A percentile compares a stretch with the other conserved stretches of the same genome.
phyloP scores from a whole-genome alignment of 768 basidiomycete species.

The Russula lepida region DNA sequence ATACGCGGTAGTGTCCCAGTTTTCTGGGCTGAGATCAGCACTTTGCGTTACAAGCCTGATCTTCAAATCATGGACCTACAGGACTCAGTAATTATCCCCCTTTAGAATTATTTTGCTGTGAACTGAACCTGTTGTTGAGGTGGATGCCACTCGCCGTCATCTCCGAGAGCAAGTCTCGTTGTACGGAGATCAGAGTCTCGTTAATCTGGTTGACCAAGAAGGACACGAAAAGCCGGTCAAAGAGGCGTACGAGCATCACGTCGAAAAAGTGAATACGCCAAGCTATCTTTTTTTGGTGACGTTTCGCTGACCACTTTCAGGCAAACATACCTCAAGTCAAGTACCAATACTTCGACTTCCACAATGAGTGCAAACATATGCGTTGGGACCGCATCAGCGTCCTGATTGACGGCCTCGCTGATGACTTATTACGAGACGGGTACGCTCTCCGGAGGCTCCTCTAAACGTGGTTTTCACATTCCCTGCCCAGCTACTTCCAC shows the following conservation, averaged over 20 bases:
- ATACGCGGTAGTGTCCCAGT: constrained; percentile 89
- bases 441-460: constrained; percentile 27
- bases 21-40: constrained; percentile 97
- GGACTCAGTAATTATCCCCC: constrained; percentile 55
- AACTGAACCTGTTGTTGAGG: constrained; percentile 35
- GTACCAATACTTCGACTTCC: constrained; percentile 97
- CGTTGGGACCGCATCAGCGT: constrained; percentile 88
- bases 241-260: constrained; percentile 81
- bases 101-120: not conserved
- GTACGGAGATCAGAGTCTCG: constrained; percentile 73
- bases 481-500: constrained; percentile 61
- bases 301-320: constrained; percentile 30
- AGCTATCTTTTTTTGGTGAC: not conserved
- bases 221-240: constrained; percentile 92
- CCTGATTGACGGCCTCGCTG: constrained; percentile 66
- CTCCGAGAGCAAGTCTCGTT: constrained; percentile 58
- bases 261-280: constrained; percentile 43
- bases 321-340: constrained; percentile 57
- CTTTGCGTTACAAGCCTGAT: constrained; percentile 91
- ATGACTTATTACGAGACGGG: constrained; percentile 65
- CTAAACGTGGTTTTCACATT: not conserved
- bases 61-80: constrained; percentile 90
- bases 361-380: constrained; percentile 89
- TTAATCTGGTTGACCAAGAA: constrained; percentile 91
- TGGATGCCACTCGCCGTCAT: constrained; percentile 63